These are phyloP conservation scores for Penicillium mononematosum DNA, from an alignment of 495 filamentous ascomycete species.

Conservation along the genomic window DNA sequence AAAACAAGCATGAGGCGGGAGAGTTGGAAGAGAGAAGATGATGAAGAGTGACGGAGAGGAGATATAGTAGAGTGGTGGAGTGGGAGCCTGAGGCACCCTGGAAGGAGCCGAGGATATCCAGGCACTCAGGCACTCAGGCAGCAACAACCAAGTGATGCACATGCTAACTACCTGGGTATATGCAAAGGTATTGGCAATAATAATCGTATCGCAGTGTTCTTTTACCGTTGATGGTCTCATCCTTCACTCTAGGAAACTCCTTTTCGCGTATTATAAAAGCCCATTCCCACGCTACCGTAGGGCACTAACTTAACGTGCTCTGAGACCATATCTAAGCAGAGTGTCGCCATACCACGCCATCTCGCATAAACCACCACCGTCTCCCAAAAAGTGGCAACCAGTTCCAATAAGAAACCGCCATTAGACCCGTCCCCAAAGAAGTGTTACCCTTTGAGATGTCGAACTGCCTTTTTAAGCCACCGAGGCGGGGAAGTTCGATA, in stretches of 20 bases:
- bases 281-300: background rate
- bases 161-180: background rate
- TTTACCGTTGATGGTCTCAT: background rate
- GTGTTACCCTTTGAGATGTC: background rate
- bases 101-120: too few species aligned
- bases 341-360: constrained; percentile 12
- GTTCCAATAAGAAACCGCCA: background rate
- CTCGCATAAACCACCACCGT: background rate
- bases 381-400: background rate
- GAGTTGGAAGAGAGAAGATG: too few species aligned
- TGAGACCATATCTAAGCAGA: constrained; percentile 3
- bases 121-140: too few species aligned
- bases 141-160: too few species aligned
- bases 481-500: constrained; percentile 5
- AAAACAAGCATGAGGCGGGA: too few species aligned
- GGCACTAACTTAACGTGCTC: background rate
- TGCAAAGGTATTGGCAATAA: background rate
- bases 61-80: too few species aligned
- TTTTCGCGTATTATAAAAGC: background rate
- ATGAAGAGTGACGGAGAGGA: too few species aligned
- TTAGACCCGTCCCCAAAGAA: background rate
- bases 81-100: too few species aligned
- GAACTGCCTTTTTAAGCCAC: background rate
- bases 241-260: background rate
- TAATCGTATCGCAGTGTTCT: background rate